Conservation (phyloP, 192 early-diverging fungal genomes). For the Funneliformis geosporum region DNA sequence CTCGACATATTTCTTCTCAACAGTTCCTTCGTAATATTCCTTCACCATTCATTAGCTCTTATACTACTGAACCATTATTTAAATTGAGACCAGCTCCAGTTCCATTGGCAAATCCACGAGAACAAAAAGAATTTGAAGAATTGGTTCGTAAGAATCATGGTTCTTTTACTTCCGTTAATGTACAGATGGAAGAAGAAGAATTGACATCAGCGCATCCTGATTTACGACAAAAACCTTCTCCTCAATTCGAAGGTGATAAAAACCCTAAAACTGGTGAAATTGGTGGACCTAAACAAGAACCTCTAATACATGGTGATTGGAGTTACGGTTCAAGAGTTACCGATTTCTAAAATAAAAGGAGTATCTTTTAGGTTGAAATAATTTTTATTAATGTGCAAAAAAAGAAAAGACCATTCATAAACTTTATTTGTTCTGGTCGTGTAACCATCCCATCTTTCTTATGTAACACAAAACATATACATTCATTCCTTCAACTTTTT, state of each 20-base stretch:
- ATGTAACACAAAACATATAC: background rate
- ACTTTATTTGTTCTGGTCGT: background rate
- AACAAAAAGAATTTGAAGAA: constrained; percentile 74
- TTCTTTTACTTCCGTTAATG: constrained; percentile 24
- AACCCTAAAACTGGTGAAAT: constrained; percentile 80
- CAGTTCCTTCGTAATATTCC: background rate
- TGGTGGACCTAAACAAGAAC: constrained; percentile 80
- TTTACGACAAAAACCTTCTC: constrained; percentile 44
- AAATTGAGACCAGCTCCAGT: constrained; percentile 57
- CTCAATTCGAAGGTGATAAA: constrained; percentile 72
- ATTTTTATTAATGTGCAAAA: too few relatives aligned
- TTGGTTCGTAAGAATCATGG: constrained; percentile 56
- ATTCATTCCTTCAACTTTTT: background rate
- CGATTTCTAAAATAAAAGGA: constrained; percentile 48
- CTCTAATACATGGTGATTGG: constrained; percentile 84
- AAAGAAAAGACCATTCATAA: background rate
- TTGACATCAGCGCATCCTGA: constrained; percentile 48
- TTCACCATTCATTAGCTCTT: background rate
- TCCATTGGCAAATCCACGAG: constrained; percentile 64
- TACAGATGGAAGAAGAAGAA: constrained; percentile 32
- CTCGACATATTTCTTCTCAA: background rate
- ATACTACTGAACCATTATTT: background rate
- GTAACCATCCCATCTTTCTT: background rate
- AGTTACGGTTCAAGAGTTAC: constrained; percentile 63
- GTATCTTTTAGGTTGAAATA: too few relatives aligned